Base-by-base conservation (phyloP, 306 rosid genomes). In the Vicia villosa region DNA sequence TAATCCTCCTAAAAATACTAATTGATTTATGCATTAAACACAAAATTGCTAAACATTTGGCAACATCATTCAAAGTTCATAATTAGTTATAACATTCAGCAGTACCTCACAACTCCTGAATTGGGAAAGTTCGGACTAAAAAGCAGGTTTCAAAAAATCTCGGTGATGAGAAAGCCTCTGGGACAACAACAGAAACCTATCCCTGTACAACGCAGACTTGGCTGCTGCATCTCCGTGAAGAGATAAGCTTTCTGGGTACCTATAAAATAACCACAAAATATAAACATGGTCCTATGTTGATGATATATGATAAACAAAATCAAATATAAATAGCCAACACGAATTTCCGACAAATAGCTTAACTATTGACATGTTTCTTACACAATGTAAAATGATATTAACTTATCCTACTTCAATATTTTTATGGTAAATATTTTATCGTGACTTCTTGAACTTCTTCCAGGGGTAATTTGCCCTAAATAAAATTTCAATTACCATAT, bases 131-230 rank as follows among this genome's bases (percentile, higher is more conserved):
- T 80, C 90, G 15, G 85, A 84, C 72, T 84, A 81, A 81, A 94
- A 91, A 26, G 96, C 97, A 8, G 91, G 96, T 58, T 81, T 91
- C 2, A 91, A 82, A 77, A 94, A 94, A 81, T 94, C 82, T 64
- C 77, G 90, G 52, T 91, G 92, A 26, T 96, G 95, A 64, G 92
- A 84, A 26, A 91, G 90, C 84, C 97, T 90, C 81, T 94, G 97
- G 64, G 60, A 85, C 72, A 94, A 76, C 66, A 91, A 66, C 52
- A 87, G 80, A 89, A 85, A 86, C 75, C 95, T 85, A 70, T 94
- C 92, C 86, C 84, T 78, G 69, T 94, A 88, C 41, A 94, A 68
- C 50, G 88, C 76, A 2, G 87, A 73, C 75, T 91, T 91, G 1
- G 96, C 86, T 21, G 92, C 76, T 47, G 96, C 92, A 2, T 94